phyloP scores from a whole-genome alignment of 2,329 filamentous ascomycete species.

The Fusarium beomiforme region DNA sequence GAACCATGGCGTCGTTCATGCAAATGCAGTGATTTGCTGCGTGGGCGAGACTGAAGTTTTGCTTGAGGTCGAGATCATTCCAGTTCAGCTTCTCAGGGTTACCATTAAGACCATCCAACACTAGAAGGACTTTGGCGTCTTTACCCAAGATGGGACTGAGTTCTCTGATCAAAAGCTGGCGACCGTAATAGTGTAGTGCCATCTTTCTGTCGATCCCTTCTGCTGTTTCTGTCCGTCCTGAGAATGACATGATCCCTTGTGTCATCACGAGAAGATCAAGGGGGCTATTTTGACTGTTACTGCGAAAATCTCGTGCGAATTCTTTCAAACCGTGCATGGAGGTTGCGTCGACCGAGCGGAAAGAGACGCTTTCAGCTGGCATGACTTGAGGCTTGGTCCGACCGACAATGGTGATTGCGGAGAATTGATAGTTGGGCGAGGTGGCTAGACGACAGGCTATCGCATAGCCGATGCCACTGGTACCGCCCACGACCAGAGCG shows the following conservation, averaged over 20 bases:
- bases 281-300: not conserved
- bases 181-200: constrained; percentile 57
- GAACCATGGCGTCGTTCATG: constrained; percentile 53
- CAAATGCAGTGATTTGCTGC: constrained; percentile 50
- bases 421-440: constrained; percentile 26
- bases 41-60: constrained; percentile 45
- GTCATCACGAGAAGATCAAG: constrained; percentile 53
- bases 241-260: constrained; percentile 50
- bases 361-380: constrained; percentile 47
- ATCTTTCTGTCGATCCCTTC: constrained; percentile 58
- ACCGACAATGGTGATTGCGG: constrained; percentile 46
- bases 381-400: constrained; percentile 44
- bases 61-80: constrained; percentile 53
- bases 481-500: constrained; percentile 50
- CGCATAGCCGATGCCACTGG: constrained; percentile 49
- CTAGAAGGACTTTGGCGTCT: constrained; percentile 51
- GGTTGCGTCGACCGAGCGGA: constrained; percentile 45
- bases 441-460: constrained; percentile 48
- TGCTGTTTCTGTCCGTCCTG: constrained; percentile 51
- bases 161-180: constrained; percentile 55
- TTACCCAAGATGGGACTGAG: constrained; percentile 49
- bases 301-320: constrained; percentile 43
- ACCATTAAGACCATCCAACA: constrained; percentile 47
- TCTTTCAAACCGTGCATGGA: constrained; percentile 47
- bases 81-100: constrained; percentile 48